Conservation (phyloP, 1,284 basidiomycete genomes). For the Xanthoconium separans region DNA sequence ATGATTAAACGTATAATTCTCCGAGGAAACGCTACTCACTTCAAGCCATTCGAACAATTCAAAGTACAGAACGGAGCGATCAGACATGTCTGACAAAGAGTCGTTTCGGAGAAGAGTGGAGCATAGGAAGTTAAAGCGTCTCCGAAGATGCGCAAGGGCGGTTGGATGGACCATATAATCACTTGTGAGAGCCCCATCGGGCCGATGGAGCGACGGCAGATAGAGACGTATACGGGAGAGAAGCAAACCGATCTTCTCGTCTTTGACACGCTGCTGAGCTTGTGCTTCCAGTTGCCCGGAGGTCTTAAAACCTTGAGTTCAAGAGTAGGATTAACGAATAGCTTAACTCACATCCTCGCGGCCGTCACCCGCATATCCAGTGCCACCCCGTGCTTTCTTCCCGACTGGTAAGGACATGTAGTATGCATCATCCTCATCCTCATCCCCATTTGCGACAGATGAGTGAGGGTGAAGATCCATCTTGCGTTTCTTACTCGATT, state of each 20-base stretch:
- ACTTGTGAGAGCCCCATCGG: conserved; percentile 70
- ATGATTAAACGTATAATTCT: conserved; percentile 4
- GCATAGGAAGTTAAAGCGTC: conserved; percentile 84
- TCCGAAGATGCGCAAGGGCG: conserved; percentile 81
- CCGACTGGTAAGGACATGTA: conserved; percentile 43
- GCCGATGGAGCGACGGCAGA: conserved; percentile 75
- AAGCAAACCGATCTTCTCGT: conserved; percentile 66
- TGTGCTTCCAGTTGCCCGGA: conserved; percentile 77
- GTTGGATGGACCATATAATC: conserved; percentile 90
- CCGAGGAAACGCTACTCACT: conserved; percentile 42
- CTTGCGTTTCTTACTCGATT: conserved; percentile 54
- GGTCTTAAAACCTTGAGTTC: conserved; percentile 44
- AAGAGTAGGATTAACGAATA: not conserved
- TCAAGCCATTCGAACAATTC: conserved; percentile 90
- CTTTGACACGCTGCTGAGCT: conserved; percentile 67
- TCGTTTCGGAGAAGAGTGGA: conserved; percentile 85
- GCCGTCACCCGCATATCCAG: conserved; percentile 78
- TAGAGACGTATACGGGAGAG: conserved; percentile 72
- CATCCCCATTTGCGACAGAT: conserved; percentile 38
- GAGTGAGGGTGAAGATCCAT: conserved; percentile 35
- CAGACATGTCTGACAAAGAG: conserved; percentile 89
- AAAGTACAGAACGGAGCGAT: conserved; percentile 82
- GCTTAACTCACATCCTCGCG: conserved; percentile 73
- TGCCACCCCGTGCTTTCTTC: conserved; percentile 72
- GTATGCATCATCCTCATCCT: conserved; percentile 58